A percentile compares a stretch with the other conserved stretches of the same genome.
Conservation (phyloP, 257 asterid species). For the Salvia miltiorrhiza region DNA sequence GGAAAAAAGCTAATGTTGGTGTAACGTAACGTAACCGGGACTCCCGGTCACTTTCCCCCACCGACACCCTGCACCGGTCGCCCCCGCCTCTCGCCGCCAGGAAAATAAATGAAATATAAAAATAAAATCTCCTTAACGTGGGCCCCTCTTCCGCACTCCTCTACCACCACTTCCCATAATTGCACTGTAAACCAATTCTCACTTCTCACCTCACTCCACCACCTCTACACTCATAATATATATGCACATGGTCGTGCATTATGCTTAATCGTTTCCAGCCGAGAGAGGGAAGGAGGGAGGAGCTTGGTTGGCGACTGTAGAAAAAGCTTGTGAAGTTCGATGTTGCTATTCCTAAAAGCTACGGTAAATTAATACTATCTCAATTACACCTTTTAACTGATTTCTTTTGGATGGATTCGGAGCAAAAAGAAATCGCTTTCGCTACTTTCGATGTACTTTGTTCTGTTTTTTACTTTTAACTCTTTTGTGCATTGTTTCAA, state of each 20-base stretch:
- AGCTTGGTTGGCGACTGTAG: not conserved
- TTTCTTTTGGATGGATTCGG: not conserved
- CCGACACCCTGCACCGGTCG: conserved; percentile 64
- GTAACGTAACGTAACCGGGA: conserved; percentile 59
- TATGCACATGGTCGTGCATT: not conserved
- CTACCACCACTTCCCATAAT: conserved; percentile 30
- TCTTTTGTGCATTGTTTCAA: conserved; percentile 15
- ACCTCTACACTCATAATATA: not conserved
- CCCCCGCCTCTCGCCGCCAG: not conserved
- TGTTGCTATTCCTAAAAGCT: conserved; percentile 27
- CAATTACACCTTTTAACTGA: conserved; percentile 25
- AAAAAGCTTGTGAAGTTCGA: conserved; percentile 23
- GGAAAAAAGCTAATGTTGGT: not conserved
- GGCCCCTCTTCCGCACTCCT: conserved; percentile 30
- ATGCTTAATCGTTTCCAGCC: conserved; percentile 24
- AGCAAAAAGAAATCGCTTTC: conserved; percentile 20
- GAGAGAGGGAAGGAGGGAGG: not conserved
- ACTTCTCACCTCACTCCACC: conserved; percentile 14
- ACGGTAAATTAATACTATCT: conserved; percentile 29
- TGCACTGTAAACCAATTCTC: not conserved
- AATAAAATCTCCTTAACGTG: not conserved
- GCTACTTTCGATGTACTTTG: conserved; percentile 28
- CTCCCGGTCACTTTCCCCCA: conserved; percentile 57
- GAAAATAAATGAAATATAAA: not conserved
- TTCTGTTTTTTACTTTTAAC: not conserved